These are phyloP conservation scores for Aspergillus puulaauensis DNA, from an alignment of 2,329 filamentous ascomycete genomes.

Conservation along the genomic window DNA sequence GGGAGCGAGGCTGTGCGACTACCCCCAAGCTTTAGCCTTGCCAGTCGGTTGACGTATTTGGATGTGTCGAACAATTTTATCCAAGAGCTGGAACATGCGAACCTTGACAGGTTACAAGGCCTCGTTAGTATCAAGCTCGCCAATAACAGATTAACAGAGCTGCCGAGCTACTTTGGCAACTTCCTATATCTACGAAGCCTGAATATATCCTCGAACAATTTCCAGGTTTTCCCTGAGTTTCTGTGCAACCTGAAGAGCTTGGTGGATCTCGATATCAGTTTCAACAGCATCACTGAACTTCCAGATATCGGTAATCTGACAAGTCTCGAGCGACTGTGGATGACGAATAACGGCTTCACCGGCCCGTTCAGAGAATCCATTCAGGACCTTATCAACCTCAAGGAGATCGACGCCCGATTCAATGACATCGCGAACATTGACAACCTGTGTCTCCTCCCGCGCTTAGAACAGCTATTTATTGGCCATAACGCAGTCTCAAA, in stretches of 20 bases:
- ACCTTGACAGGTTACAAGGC: slow-evolving; percentile 71
- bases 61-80: slow-evolving; percentile 94
- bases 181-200: slow-evolving; percentile 79
- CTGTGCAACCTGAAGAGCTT: slow-evolving; percentile 78
- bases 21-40: slow-evolving; percentile 79
- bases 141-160: slow-evolving; percentile 80
- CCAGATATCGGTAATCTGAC: slow-evolving; percentile 77
- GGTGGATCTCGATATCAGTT: slow-evolving; percentile 93
- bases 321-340: slow-evolving; percentile 83
- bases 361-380: slow-evolving; percentile 74
- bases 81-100: slow-evolving; percentile 81
- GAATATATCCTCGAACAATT: slow-evolving; percentile 90
- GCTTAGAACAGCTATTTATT: slow-evolving; percentile 81
- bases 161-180: slow-evolving; percentile 79
- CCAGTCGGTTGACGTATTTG: slow-evolving; percentile 77
- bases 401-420: slow-evolving; percentile 92
- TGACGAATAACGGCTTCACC: slow-evolving; percentile 88
- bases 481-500: slow-evolving; percentile 92
- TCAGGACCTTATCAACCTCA: slow-evolving; percentile 69
- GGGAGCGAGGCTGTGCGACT: slow-evolving; percentile 89
- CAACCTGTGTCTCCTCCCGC: slow-evolving; percentile 77
- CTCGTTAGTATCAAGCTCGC: slow-evolving; percentile 88
- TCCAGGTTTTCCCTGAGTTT: slow-evolving; percentile 81
- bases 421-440: slow-evolving; percentile 88
- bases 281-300: slow-evolving; percentile 81